Evolutionary conservation across 495 filamentous ascomycete species (phyloP).

Genomic region (Aspergillus ostianus): DNA sequence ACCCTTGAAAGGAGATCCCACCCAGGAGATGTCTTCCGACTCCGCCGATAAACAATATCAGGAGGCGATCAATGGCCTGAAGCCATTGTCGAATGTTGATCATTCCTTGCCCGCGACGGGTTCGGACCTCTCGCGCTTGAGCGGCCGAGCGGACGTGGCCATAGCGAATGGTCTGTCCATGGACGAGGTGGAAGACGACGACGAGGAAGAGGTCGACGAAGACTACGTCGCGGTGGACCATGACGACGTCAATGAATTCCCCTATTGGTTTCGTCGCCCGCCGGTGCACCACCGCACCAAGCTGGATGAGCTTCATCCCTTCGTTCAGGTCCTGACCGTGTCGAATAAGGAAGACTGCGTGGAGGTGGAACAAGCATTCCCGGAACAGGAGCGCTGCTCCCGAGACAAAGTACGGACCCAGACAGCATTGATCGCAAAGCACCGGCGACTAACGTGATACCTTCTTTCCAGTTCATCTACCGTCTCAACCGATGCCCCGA

Average conservation of each 20-base stretch:
- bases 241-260: slow-evolving; percentile 42
- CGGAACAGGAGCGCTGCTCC: slow-evolving; percentile 66
- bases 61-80: slow-evolving; percentile 28
- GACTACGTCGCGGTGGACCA: slow-evolving; percentile 46
- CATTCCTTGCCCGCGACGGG: slow-evolving; percentile 32
- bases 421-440: not conserved
- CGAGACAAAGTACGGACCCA: slow-evolving; percentile 70
- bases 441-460: not conserved
- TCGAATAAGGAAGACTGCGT: slow-evolving; percentile 77
- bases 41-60: slow-evolving; percentile 12
- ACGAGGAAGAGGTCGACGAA: slow-evolving; percentile 41
- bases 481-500: slow-evolving; percentile 77
- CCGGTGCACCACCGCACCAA: slow-evolving; percentile 41
- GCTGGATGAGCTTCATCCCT: slow-evolving; percentile 60
- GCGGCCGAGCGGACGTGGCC: slow-evolving; percentile 31
- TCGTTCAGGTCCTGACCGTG: slow-evolving; percentile 66
- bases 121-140: slow-evolving; percentile 34
- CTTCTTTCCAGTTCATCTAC: slow-evolving; percentile 65
- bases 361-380: slow-evolving; percentile 74
- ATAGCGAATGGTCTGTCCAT: slow-evolving; percentile 38
- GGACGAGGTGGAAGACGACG: slow-evolving; percentile 26
- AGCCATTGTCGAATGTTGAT: slow-evolving; percentile 35
- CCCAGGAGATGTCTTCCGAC: slow-evolving; percentile 21
- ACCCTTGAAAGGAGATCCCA: not conserved
- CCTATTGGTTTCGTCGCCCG: slow-evolving; percentile 45